phyloP scores from a whole-genome alignment of 192 early-diverging fungal species.

The Rhizophagus prolifer region DNA sequence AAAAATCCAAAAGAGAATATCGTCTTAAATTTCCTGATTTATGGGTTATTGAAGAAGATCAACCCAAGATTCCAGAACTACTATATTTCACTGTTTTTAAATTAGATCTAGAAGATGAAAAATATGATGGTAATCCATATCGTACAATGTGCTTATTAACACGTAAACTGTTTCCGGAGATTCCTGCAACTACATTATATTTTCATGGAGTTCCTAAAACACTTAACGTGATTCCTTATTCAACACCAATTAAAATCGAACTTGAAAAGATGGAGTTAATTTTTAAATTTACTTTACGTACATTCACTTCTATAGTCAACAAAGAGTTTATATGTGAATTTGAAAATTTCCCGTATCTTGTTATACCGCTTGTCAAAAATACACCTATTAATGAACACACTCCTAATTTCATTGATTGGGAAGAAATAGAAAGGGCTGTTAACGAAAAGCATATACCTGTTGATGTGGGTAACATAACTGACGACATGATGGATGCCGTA shows the following conservation, averaged over 20 bases:
- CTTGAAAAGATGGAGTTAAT: conserved; percentile 43
- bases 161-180: conserved; percentile 37
- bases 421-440: conserved; percentile 36
- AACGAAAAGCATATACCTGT: conserved; percentile 12
- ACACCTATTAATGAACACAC: conserved; percentile 37
- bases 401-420: conserved; percentile 47
- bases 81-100: conserved; percentile 40
- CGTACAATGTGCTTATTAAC: conserved; percentile 50
- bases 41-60: conserved; percentile 32
- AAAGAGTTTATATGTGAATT: conserved; percentile 50
- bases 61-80: neutral
- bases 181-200: conserved; percentile 38
- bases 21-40: conserved; percentile 35
- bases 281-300: conserved; percentile 52
- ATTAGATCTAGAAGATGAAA: conserved; percentile 29
- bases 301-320: conserved; percentile 48
- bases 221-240: conserved; percentile 29
- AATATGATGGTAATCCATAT: conserved; percentile 34
- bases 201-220: conserved; percentile 29
- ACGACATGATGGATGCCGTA: conserved; percentile 30
- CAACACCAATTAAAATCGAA: conserved; percentile 29
- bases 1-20: conserved; percentile 33
- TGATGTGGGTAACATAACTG: conserved; percentile 26
- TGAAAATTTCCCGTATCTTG: conserved; percentile 51
- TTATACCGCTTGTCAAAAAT: conserved; percentile 50